Base-by-base conservation (phyloP, 208 protist species). In the Leishmania arabica region DNA sequence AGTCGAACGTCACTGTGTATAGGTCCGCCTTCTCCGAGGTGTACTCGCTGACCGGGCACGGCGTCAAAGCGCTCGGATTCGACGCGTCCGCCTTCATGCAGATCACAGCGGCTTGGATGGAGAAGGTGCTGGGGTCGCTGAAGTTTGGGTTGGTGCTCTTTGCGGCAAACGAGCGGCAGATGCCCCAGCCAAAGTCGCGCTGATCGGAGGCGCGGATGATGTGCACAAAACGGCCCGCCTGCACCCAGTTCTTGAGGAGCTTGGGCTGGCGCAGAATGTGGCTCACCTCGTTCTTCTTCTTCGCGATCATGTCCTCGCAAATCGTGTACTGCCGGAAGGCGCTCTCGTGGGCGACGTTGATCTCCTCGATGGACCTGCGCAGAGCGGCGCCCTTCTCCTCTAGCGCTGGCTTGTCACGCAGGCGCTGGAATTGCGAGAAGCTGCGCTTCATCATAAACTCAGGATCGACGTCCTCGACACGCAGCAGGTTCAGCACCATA, bases 401-500 rank as follows among this genome's bases (percentile, higher is more conserved):
- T 40, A 99, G 80, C 27, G 82, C 86, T 7, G 98, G 98, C 60
- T 95, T 85, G 64, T 98, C 84, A 37, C 88, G 87, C 72, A 99
- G 92, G 49, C 93, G 90, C 89, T 99, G 98, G 87, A 99, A 99
- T 86, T 99, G 99, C 37, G 96, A 95, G 92, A 99, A 99, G 77
- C 97, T 99, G 54, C 97, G 88, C 84, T 97, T 96, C 89, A 99
- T 98, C 90, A 99, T 97, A 85, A 99, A 99, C 87, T 99, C 96
- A 9, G 98, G 98, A 82, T 99, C 97, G 7, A 99, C 95, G 79
- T 98, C 98, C 88, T 99, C 98, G 6, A 99, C 96, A n/a, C 99
- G 95, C 34, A 99, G 83, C 65, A 99, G 86, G 86, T 99, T 99
- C 15, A 99, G 93, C 62, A 99, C 89, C 99, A 99, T 99, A 89